phyloP scores from a whole-genome alignment of 345 rosid genomes.

The Eucalyptus camaldulensis region DNA sequence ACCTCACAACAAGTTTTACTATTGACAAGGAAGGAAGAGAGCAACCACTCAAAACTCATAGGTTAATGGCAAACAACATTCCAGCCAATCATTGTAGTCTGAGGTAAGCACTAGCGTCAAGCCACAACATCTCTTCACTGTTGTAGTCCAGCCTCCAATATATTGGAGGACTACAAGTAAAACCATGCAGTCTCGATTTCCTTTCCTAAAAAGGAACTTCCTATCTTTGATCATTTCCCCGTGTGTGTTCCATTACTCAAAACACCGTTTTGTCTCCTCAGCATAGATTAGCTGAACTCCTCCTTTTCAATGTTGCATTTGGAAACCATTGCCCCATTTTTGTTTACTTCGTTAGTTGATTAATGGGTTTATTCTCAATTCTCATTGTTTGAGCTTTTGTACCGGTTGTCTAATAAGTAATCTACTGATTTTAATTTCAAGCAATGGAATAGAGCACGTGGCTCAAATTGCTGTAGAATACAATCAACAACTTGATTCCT shows the following conservation, averaged over 20 bases:
- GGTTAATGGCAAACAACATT: background rate
- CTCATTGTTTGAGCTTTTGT: background rate
- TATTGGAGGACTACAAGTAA: background rate
- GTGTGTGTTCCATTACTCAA: background rate
- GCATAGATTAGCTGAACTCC: too few relatives aligned
- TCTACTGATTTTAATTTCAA: too few relatives aligned
- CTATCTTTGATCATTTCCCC: background rate
- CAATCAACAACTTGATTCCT: too few relatives aligned
- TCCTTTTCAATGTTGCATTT: background rate
- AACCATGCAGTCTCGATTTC: background rate
- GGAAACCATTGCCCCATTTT: background rate
- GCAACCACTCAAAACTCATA: background rate
- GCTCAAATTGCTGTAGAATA: too few relatives aligned
- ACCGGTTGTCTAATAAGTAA: too few relatives aligned
- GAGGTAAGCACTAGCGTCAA: background rate
- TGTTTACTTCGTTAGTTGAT: background rate
- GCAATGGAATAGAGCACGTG: too few relatives aligned
- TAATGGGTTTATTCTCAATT: background rate
- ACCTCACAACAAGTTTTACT: background rate
- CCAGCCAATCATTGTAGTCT: background rate
- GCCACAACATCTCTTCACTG: background rate
- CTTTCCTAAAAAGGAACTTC: background rate
- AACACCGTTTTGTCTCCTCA: background rate
- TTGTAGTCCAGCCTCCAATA: background rate
- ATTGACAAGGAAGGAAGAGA: background rate